These are phyloP conservation scores for Hypoxylon sp. DNA, from an alignment of 2,329 filamentous ascomycete genomes.

Conservation along the genomic window DNA sequence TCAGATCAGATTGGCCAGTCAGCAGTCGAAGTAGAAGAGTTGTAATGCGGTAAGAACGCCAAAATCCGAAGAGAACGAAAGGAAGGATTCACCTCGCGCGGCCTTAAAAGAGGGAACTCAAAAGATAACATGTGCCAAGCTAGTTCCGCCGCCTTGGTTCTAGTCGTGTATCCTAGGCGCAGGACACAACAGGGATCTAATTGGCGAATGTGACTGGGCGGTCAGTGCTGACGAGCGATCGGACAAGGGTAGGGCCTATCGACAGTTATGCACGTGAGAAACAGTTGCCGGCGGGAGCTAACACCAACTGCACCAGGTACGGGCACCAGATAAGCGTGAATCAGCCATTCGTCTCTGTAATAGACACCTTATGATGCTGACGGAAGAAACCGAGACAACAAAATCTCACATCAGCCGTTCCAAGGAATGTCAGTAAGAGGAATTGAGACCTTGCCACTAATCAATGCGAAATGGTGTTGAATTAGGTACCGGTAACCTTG, in stretches of 20 bases:
- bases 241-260: constrained; percentile 17
- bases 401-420: constrained; percentile 32
- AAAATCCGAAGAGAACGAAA: constrained; percentile 14
- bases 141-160: constrained; percentile 41
- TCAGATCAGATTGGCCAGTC: constrained; percentile 28
- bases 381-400: constrained; percentile 13
- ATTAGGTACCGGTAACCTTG: constrained; percentile 1
- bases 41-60: constrained; percentile 27
- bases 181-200: constrained; percentile 14
- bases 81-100: constrained; percentile 23
- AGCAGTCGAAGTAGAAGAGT: constrained; percentile 3
- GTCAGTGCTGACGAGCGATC: constrained; percentile 29
- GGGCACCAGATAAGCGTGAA: constrained; percentile 30
- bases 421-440: constrained; percentile 6
- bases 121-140: constrained; percentile 39
- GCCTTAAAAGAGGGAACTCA: constrained; percentile 20
- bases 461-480: background rate
- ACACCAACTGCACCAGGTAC: background rate
- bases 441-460: constrained; percentile 10
- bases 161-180: constrained; percentile 21
- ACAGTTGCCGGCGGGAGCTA: constrained; percentile 11
- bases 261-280: constrained; percentile 26
- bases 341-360: background rate
- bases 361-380: constrained; percentile 1
- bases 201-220: constrained; percentile 19